A percentile compares a stretch with the other conserved stretches of the same genome.
Conservation (phyloP, 2,329 filamentous ascomycete species). For the Ophiostoma fasciatum region DNA sequence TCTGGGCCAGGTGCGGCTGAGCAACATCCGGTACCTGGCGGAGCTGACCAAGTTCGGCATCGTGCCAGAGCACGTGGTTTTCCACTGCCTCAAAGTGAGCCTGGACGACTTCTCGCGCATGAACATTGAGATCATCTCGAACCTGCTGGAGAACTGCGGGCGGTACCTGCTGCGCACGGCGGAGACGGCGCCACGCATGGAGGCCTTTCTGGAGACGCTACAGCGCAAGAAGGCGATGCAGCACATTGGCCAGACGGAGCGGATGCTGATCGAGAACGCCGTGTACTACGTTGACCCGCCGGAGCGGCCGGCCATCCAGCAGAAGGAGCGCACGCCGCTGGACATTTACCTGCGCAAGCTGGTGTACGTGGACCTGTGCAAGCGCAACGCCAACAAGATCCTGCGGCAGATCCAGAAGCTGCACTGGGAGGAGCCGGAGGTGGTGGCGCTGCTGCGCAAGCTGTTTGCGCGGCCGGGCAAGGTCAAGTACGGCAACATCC, state of each 20-base stretch:
- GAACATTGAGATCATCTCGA: conserved; percentile 98
- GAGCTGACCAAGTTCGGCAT: conserved; percentile 97
- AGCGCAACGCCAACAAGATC: conserved; percentile 84
- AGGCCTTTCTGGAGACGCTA: conserved; percentile 82
- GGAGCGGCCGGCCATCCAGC: conserved; percentile 81
- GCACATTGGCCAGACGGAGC: conserved; percentile 87
- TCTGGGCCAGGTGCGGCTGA: conserved; percentile 78
- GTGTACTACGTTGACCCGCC: conserved; percentile 97
- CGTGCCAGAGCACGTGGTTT: conserved; percentile 95
- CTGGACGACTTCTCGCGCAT: conserved; percentile 95
- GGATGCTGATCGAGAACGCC: conserved; percentile 96
- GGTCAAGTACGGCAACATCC: conserved; percentile 94
- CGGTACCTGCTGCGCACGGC: conserved; percentile 85
- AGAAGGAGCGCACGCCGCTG: conserved; percentile 88
- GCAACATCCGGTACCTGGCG: conserved; percentile 93
- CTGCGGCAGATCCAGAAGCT: conserved; percentile 88
- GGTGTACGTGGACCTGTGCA: conserved; percentile 85
- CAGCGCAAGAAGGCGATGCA: conserved; percentile 93
- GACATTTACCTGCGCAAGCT: conserved; percentile 88
- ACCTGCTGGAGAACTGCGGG: conserved; percentile 89
- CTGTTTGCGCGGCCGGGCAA: conserved; percentile 94
- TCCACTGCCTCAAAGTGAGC: conserved; percentile 95
- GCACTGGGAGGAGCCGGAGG: conserved; percentile 91
- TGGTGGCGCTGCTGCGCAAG: conserved; percentile 50
- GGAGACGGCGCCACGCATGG: conserved; percentile 86